These are phyloP conservation scores for Kazachstania psychrophila DNA, from an alignment of 805 yeast species.

Conservation along the genomic window DNA sequence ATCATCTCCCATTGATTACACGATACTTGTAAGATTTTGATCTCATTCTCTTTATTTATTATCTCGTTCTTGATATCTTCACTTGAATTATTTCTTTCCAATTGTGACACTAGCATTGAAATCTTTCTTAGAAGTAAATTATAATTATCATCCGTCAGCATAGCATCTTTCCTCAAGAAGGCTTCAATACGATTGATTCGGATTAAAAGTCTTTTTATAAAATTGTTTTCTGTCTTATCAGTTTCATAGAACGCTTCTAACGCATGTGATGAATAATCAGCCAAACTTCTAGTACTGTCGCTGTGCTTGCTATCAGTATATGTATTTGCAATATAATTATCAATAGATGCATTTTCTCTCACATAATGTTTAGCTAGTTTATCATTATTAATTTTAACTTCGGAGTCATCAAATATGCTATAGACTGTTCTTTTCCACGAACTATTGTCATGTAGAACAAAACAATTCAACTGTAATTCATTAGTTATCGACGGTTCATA, in stretches of 20 bases:
- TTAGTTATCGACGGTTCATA: conserved; percentile 7
- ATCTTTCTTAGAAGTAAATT: conserved; percentile 16
- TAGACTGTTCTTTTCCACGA: not conserved
- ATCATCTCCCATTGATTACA: conserved; percentile 26
- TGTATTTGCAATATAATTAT: not conserved
- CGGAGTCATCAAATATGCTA: not conserved
- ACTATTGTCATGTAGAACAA: not conserved
- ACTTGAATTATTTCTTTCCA: conserved; percentile 17
- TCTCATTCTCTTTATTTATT: conserved; percentile 20
- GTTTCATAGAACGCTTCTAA: not conserved
- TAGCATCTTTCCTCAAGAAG: conserved; percentile 10
- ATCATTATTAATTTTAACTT: not conserved
- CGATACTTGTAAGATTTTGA: conserved; percentile 15
- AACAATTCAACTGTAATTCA: not conserved
- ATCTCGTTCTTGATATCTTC: conserved; percentile 20
- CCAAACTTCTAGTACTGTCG: not conserved
- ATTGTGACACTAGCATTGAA: conserved; percentile 15
- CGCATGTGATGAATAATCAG: not conserved
- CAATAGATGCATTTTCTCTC: not conserved
- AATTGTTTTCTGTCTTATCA: conserved; percentile 1
- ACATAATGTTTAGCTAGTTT: too few species aligned
- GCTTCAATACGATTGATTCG: conserved; percentile 14
- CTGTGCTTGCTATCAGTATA: not conserved
- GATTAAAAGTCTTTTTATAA: conserved; percentile 7
- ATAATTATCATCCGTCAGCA: conserved; percentile 2